Base-by-base conservation (phyloP, 768 basidiomycete species). In the Gloeopeniophorella convolvens region DNA sequence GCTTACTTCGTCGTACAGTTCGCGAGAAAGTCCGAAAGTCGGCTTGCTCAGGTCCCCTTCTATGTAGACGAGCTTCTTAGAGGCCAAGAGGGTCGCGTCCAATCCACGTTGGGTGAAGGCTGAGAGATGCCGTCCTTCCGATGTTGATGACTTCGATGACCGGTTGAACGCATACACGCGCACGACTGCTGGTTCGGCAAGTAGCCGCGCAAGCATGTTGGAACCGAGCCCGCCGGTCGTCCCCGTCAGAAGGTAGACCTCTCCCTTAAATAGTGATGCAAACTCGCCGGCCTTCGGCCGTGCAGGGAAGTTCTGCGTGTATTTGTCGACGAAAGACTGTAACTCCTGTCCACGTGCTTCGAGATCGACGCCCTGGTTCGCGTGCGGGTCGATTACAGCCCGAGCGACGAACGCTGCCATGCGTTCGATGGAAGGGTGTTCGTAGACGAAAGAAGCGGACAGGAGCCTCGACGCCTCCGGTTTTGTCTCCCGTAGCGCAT, bases 131-230 rank as follows among this genome's bases (percentile, higher is more conserved):
- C 60, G 48, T 5, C 42, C 45, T 10, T 45, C 45, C 9, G 47
- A 51, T 37, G 52, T 42, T 15, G 42, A 11, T 21, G 39, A 36
- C n/a, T 32, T 33, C 5, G 55, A 48, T 1, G 41, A 21, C 26
- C 63, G 42, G 45, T 63, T 63, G 37, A 64, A 54, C 9, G 62
- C 62, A 36, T 59, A 64, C 2, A 63, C 40, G 9, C 54, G 55
- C 16, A 37, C 28, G 12, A 64, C 59, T 2, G 39, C 23, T 1
- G 48, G 32, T 5, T 51, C 36, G 9, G 40, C 20, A 12, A 58
- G 33, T 16, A 63, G 54, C 11, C 52, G 52, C 2, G 57, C 55
- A 2, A 63, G 50, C 35, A 63, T 54, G 26, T 61, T 55, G 5
- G 59, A 51, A 5, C 62, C 62, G 15, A 63, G 54, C 16, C 53